These are phyloP conservation scores for Berkeleyomyces basicola DNA, from an alignment of 2,329 filamentous ascomycete species.

Conservation along the genomic window DNA sequence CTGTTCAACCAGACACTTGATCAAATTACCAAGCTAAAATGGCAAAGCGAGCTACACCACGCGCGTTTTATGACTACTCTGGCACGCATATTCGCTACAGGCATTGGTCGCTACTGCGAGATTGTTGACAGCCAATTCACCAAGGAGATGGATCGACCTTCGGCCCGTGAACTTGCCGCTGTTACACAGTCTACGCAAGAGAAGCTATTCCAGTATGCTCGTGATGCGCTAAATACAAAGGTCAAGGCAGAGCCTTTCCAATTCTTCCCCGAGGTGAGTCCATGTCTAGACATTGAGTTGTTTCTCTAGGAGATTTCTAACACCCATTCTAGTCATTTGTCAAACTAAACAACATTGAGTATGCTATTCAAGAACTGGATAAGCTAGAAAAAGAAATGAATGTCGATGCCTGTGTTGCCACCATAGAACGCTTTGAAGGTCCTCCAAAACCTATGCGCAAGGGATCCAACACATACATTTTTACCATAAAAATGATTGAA, in stretches of 20 bases:
- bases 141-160: constrained; percentile 83
- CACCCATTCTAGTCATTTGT: constrained; percentile 57
- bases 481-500: constrained; percentile 97
- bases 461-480: constrained; percentile 77
- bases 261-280: constrained; percentile 72
- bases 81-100: constrained; percentile 66
- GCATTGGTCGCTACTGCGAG: constrained; percentile 81
- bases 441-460: constrained; percentile 45
- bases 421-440: constrained; percentile 59
- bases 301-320: constrained; percentile 18
- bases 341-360: constrained; percentile 95
- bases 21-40: constrained; percentile 70
- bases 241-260: constrained; percentile 94
- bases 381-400: constrained; percentile 80
- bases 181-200: constrained; percentile 71
- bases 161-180: constrained; percentile 69
- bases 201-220: constrained; percentile 82
- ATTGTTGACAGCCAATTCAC: constrained; percentile 70
- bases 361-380: constrained; percentile 80
- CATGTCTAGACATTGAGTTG: not conserved
- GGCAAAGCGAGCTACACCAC: constrained; percentile 86
- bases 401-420: constrained; percentile 73
- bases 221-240: constrained; percentile 81
- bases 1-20: constrained; percentile 87
- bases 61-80: constrained; percentile 94